These are phyloP conservation scores for Piper longum DNA, from an alignment of 164 flowering plant species.

Conservation along the genomic window DNA sequence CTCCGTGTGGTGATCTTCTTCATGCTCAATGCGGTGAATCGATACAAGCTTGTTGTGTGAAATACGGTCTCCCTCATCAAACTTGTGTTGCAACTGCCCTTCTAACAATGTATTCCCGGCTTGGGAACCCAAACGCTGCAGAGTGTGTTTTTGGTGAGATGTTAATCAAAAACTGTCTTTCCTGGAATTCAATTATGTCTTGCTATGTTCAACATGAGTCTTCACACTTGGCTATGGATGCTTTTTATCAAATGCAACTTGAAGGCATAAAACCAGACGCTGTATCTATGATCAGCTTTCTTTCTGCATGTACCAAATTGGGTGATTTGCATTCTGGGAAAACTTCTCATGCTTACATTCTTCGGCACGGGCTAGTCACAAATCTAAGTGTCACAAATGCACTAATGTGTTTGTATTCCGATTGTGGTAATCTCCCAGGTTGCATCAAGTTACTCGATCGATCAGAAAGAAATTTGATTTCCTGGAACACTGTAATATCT, in stretches of 20 bases:
- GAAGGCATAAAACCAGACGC: constrained; percentile 25
- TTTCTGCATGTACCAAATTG: constrained; percentile 31
- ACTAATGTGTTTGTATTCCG: constrained; percentile 35
- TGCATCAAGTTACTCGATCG: constrained; percentile 22
- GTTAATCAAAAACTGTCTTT: constrained; percentile 7
- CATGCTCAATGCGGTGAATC: constrained; percentile 9
- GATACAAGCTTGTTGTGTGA: constrained; percentile 14
- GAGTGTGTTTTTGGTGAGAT: constrained; percentile 6
- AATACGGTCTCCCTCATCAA: constrained; percentile 13
- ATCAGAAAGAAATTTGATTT: constrained; percentile 21
- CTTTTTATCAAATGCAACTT: constrained; percentile 28
- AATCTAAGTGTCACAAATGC: constrained; percentile 32
- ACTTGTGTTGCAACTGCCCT: constrained; percentile 10
- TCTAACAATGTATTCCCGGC: constrained; percentile 14
- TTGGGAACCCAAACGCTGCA: constrained; percentile 8
- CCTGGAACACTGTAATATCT: constrained; percentile 52
- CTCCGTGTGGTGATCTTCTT: constrained; percentile 10
- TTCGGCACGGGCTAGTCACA: constrained; percentile 20
- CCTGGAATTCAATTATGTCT: constrained; percentile 12
- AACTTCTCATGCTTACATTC: constrained; percentile 34
- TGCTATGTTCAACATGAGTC: constrained; percentile 13
- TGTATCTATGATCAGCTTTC: constrained; percentile 28
- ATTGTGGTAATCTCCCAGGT: constrained; percentile 15
- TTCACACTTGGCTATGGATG: constrained; percentile 15
- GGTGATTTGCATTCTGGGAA: constrained; percentile 24